Evolutionary conservation across 2,329 filamentous ascomycete genomes (phyloP).

Genomic region (Arthrocladium fulminans): DNA sequence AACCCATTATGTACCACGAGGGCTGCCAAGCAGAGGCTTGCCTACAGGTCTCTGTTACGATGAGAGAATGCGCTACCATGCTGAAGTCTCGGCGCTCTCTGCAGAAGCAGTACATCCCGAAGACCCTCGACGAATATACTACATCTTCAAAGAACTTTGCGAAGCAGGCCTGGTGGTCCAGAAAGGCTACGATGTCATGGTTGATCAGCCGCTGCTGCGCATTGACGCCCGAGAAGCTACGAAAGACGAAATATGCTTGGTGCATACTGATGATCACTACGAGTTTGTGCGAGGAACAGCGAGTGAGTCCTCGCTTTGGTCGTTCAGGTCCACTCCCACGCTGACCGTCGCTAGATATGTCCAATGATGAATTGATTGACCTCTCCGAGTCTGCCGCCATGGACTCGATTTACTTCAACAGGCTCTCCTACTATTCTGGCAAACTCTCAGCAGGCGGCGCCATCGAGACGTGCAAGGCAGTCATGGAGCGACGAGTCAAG

Average conservation of each 20-base stretch:
- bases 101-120: slow-evolving; percentile 79
- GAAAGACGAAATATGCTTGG: slow-evolving; percentile 66
- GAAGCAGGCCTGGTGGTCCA: slow-evolving; percentile 65
- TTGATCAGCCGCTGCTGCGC: slow-evolving; percentile 50
- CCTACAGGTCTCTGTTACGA: slow-evolving; percentile 82
- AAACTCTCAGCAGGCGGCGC: slow-evolving; percentile 81
- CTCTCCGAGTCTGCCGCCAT: slow-evolving; percentile 53
- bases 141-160: slow-evolving; percentile 85
- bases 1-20: slow-evolving; percentile 33
- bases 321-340: not conserved
- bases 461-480: slow-evolving; percentile 91
- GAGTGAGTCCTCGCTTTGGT: slow-evolving; percentile 20
- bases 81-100: slow-evolving; percentile 60
- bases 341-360: slow-evolving; percentile 32
- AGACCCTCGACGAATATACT: slow-evolving; percentile 82
- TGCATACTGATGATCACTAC: slow-evolving; percentile 71
- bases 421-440: slow-evolving; percentile 70
- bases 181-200: slow-evolving; percentile 34
- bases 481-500: slow-evolving; percentile 72
- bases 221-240: slow-evolving; percentile 73
- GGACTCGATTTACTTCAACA: slow-evolving; percentile 75
- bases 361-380: slow-evolving; percentile 55
- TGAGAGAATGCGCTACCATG: slow-evolving; percentile 89
- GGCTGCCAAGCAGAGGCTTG: slow-evolving; percentile 41
- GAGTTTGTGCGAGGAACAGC: slow-evolving; percentile 61